A percentile compares a stretch with the other conserved stretches of the same genome.
Conservation (phyloP, 371 early-diverging fungal species). For the Fennellomyces sp. region DNA sequence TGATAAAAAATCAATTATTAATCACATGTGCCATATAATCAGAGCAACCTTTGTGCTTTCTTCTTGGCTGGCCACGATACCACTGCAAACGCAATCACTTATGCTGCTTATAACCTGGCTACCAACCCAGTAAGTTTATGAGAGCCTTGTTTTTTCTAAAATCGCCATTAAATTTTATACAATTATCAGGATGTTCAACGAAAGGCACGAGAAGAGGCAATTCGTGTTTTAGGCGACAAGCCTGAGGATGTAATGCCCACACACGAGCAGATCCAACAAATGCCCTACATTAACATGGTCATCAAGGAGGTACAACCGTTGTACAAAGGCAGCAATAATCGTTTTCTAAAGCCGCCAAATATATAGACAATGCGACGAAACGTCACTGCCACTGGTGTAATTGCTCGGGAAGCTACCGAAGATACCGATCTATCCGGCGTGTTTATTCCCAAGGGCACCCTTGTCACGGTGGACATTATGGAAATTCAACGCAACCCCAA, state of each 20-base stretch:
- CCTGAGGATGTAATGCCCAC: constrained; percentile 42
- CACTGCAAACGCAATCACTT: constrained; percentile 33
- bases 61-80: constrained; percentile 53
- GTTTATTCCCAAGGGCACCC: constrained; percentile 14
- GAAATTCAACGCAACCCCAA: constrained; percentile 22
- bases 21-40: constrained; percentile 5
- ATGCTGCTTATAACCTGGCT: constrained; percentile 31
- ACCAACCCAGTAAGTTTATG: constrained; percentile 5
- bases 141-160: not conserved
- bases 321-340: not conserved
- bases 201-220: constrained; percentile 48
- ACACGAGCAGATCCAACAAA: constrained; percentile 36
- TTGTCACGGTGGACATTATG: constrained; percentile 11
- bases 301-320: constrained; percentile 24
- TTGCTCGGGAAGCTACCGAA: constrained; percentile 6
- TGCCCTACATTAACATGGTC: constrained; percentile 45
- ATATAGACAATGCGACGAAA: constrained; percentile 19
- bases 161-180: not conserved
- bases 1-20: not conserved
- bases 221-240: constrained; percentile 46
- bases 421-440: constrained; percentile 12
- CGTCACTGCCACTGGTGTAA: constrained; percentile 2
- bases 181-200: constrained; percentile 38
- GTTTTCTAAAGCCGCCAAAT: not conserved
- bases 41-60: constrained; percentile 24